Base-by-base conservation (phyloP, 1,284 basidiomycete genomes). In the Chiua sp. region DNA sequence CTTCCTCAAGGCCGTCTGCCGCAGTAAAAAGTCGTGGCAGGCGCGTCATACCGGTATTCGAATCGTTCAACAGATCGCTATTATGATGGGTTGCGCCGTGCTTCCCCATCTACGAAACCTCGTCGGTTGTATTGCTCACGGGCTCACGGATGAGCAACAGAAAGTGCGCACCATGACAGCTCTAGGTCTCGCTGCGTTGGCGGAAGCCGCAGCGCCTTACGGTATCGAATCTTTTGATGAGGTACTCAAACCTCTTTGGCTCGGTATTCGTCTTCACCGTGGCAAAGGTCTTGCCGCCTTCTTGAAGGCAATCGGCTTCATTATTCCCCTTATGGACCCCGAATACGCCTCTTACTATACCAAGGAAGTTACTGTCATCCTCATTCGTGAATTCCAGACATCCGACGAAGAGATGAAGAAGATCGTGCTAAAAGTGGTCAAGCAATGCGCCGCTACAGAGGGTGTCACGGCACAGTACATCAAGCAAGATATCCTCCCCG, bases 331-430 rank as follows among this genome's bases (percentile, higher is more conserved):
- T 60, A 99, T 99, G 98, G 98, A 99, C 74, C 94, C 97, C 53
- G 96, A 99, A 81, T 98, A 98, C 68, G 95, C 96, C 10, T 96
- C 94, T 28, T 98, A 98, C 79, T 98, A 98, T 73, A 98, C 96
- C 54, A 96, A 95, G 77, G 96, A 98, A 82, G 94, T 96, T 64
- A 97, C 96, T 56, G 93, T 98, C 61, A 98, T 98, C 74, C 88
- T 99, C 61, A 99, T 99, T 64, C 94, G 98, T 74, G 98, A 99
- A 80, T 99, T 99, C 82, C 96, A 98, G 77, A 98, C 95, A 8
- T 98, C 97, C 12, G 98, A 99, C 75, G 98, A 99, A 77, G 98
- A 99, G 82, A 99, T 99, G 98, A 98, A 98, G 83, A 98, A 98
- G 83, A 99, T 99, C 68, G 97, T 99, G 5, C 80, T 99, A 55